Conservation (phyloP, 768 basidiomycete species). For the Tremella yokohamensis region DNA sequence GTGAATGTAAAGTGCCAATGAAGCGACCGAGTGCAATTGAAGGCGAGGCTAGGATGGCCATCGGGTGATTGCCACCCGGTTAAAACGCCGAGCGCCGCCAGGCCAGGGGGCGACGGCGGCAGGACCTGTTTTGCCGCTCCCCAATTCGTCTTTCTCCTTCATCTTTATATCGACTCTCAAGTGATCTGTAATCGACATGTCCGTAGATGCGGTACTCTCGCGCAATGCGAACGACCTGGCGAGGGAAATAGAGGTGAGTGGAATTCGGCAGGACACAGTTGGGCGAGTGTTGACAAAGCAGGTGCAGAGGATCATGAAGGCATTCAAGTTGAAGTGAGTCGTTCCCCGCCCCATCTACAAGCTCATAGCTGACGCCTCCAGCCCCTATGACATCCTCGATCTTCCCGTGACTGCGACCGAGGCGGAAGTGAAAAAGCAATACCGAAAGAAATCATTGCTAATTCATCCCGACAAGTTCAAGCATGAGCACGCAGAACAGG, state of each 20-base stretch:
- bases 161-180: background rate
- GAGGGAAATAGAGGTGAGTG: constrained; percentile 42
- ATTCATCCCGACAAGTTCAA: constrained; percentile 98
- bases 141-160: constrained; percentile 7
- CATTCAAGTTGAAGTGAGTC: constrained; percentile 92
- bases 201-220: constrained; percentile 27
- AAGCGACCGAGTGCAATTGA: background rate
- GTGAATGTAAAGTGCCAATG: background rate
- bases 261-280: background rate
- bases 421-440: constrained; percentile 82
- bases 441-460: constrained; percentile 56
- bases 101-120: background rate
- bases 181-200: constrained; percentile 20
- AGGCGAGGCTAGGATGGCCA: background rate
- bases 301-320: constrained; percentile 78
- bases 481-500: constrained; percentile 56
- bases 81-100: constrained; percentile 4
- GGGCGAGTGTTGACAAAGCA: constrained; percentile 21
- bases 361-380: constrained; percentile 44
- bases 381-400: constrained; percentile 91
- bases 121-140: background rate
- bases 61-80: background rate
- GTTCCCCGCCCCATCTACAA: background rate
- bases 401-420: constrained; percentile 59
- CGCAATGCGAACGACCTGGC: constrained; percentile 34